Evolutionary conservation across 2,329 filamentous ascomycete genomes (phyloP).

Genomic region (Ascochyta pisi): DNA sequence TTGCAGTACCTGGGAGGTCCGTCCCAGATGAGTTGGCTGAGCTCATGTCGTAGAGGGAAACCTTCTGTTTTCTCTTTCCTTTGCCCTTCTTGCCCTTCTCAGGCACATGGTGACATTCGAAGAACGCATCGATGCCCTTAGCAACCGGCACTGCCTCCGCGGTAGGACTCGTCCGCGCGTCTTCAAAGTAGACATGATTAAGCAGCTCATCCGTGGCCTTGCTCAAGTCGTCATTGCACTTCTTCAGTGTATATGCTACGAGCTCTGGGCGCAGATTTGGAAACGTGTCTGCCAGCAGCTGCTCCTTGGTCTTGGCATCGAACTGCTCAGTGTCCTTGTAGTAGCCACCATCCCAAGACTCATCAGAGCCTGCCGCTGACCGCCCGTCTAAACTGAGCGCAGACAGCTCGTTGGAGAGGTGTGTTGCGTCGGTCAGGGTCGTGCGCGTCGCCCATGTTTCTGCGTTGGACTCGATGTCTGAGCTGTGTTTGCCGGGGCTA

Average conservation of each 20-base stretch:
- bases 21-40: slow-evolving; percentile 35
- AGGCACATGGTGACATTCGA: slow-evolving; percentile 59
- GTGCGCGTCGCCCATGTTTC: slow-evolving; percentile 52
- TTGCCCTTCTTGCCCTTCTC: slow-evolving; percentile 52
- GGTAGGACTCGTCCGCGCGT: slow-evolving; percentile 61
- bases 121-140: slow-evolving; percentile 86
- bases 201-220: slow-evolving; percentile 80
- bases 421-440: slow-evolving; percentile 59
- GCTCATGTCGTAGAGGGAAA: slow-evolving; percentile 28
- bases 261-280: slow-evolving; percentile 70
- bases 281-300: slow-evolving; percentile 73
- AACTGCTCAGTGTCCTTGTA: slow-evolving; percentile 51
- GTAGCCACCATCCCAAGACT: slow-evolving; percentile 36
- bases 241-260: slow-evolving; percentile 70
- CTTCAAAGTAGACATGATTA: slow-evolving; percentile 78
- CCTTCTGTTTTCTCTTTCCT: slow-evolving; percentile 50
- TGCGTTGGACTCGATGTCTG: slow-evolving; percentile 44
- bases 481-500: slow-evolving; percentile 26
- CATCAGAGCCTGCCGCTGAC: slow-evolving; percentile 30
- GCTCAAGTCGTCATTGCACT: slow-evolving; percentile 70
- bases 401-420: slow-evolving; percentile 56
- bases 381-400: slow-evolving; percentile 37
- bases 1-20: slow-evolving; percentile 21
- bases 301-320: slow-evolving; percentile 67
- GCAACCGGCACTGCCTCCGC: slow-evolving; percentile 48